Evolutionary conservation across 1,284 basidiomycete species (phyloP).

Genomic region (Cystobasidiaceae sp.): DNA sequence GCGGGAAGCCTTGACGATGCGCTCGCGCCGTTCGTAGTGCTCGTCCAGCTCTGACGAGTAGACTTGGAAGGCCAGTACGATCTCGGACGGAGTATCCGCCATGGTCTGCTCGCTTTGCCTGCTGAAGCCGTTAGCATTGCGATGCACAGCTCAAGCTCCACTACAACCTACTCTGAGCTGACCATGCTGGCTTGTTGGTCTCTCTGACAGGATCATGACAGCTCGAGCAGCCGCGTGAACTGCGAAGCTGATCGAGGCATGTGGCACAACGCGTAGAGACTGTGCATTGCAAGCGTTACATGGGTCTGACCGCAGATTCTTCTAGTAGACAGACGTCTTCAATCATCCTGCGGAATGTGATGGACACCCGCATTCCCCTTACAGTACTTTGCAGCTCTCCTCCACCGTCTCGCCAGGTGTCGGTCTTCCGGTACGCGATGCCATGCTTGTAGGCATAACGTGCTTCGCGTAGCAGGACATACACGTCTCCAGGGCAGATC

Average conservation of each 20-base stretch:
- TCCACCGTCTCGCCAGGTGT: conserved; percentile 50
- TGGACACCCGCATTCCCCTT: conserved; percentile 10
- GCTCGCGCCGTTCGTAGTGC: conserved; percentile 55
- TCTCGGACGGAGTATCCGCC: conserved; percentile 7
- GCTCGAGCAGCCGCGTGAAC: too few species aligned
- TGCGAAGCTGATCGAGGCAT: too few species aligned
- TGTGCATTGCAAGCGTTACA: too few species aligned
- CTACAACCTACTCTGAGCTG: too few species aligned
- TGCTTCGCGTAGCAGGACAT: conserved; percentile 68
- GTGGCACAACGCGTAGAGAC: too few species aligned
- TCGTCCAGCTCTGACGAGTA: conserved; percentile 69
- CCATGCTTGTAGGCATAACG: conserved; percentile 64
- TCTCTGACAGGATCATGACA: too few species aligned
- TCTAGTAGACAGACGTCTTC: neutral
- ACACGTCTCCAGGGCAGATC: conserved; percentile 57
- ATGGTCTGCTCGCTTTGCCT: neutral
- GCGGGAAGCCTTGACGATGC: conserved; percentile 70
- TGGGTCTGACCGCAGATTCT: too few species aligned
- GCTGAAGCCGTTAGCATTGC: too few species aligned
- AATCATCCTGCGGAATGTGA: conserved; percentile 27
- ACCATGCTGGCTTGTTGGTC: too few species aligned
- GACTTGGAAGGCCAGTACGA: conserved; percentile 52
- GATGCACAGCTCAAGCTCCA: too few species aligned
- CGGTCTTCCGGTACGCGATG: conserved; percentile 56
- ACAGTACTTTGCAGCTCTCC: conserved; percentile 9